A percentile compares a stretch with the other conserved stretches of the same genome.
These are phyloP conservation scores for Delphinella strobiligena DNA, from an alignment of 2,329 filamentous ascomycete genomes.

Conservation along the genomic window DNA sequence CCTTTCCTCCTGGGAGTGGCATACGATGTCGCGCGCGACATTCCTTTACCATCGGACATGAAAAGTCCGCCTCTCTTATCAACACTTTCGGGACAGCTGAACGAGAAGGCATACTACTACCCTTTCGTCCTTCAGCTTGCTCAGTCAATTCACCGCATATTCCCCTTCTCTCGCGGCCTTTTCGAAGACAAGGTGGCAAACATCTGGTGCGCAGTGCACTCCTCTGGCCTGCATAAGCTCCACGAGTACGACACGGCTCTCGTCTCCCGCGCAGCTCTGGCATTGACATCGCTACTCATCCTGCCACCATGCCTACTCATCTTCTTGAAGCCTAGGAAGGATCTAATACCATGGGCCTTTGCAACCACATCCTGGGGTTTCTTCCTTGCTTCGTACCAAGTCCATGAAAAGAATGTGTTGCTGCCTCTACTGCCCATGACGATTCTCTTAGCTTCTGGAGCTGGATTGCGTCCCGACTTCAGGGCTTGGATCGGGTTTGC, in stretches of 20 bases:
- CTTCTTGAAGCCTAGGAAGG: conserved; percentile 64
- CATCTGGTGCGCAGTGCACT: conserved; percentile 89
- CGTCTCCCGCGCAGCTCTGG: conserved; percentile 65
- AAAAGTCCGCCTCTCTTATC: conserved; percentile 46
- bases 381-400: conserved; percentile 95
- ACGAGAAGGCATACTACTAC: conserved; percentile 55
- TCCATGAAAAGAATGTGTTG: conserved; percentile 94
- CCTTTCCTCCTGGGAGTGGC: conserved; percentile 63
- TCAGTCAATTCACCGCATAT: conserved; percentile 83
- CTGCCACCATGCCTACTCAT: conserved; percentile 67
- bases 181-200: conserved; percentile 99
- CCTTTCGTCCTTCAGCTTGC: conserved; percentile 64
- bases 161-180: conserved; percentile 87
- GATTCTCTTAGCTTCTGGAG: conserved; percentile 63
- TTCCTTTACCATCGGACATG: conserved; percentile 42
- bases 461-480: conserved; percentile 63
- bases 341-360: conserved; percentile 66
- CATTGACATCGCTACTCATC: conserved; percentile 64
- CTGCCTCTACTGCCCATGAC: conserved; percentile 92
- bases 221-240: conserved; percentile 64
- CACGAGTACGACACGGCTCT: conserved; percentile 57
- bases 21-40: conserved; percentile 54
- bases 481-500: conserved; percentile 94
- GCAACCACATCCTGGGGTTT: conserved; percentile 88
- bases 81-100: conserved; percentile 46